A percentile compares a stretch with the other conserved stretches of the same genome.
phyloP scores from a whole-genome alignment of 2,329 filamentous ascomycete genomes.

The Epichloe gansuensis region DNA sequence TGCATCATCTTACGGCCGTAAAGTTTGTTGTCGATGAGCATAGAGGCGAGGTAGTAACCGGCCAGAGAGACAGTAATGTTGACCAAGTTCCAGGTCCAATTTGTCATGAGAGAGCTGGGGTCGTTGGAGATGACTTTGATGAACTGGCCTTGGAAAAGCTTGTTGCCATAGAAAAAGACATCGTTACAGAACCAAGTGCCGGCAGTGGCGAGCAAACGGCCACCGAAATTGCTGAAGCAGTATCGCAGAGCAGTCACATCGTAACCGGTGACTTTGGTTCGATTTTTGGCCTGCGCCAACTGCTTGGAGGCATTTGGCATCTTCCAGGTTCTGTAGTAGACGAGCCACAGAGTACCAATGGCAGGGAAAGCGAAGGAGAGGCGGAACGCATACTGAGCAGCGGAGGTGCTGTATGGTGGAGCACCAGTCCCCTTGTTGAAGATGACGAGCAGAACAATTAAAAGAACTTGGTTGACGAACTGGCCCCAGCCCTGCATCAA shows the following conservation, averaged over 20 bases:
- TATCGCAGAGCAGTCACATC: slow-evolving; percentile 70
- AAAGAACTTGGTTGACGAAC: slow-evolving; percentile 80
- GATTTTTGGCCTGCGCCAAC: slow-evolving; percentile 71
- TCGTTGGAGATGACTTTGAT: slow-evolving; percentile 65
- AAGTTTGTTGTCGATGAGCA: slow-evolving; percentile 90
- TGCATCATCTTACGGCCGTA: slow-evolving; percentile 96
- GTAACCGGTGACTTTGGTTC: slow-evolving; percentile 79
- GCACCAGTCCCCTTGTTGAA: slow-evolving; percentile 68
- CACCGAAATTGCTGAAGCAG: slow-evolving; percentile 73
- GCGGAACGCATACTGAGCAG: slow-evolving; percentile 83
- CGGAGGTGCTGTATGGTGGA: slow-evolving; percentile 63
- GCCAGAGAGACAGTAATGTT: slow-evolving; percentile 77
- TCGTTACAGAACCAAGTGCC: slow-evolving; percentile 93
- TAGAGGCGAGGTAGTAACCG: slow-evolving; percentile 82
- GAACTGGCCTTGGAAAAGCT: slow-evolving; percentile 88
- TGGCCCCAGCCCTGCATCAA: slow-evolving; percentile 99
- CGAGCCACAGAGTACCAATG: slow-evolving; percentile 81
- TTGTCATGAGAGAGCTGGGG: slow-evolving; percentile 63
- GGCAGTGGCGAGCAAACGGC: slow-evolving; percentile 73
- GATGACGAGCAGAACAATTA: slow-evolving; percentile 76
- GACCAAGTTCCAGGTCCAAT: slow-evolving; percentile 85
- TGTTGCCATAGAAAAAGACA: slow-evolving; percentile 98
- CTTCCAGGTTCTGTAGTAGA: slow-evolving; percentile 92
- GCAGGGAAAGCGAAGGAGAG: slow-evolving; percentile 86
- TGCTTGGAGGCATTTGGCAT: slow-evolving; percentile 83